A percentile compares a stretch with the other conserved stretches of the same genome.
These are phyloP conservation scores for Isoetes engelmannii DNA, from an alignment of 83 land plant species.

Conservation along the genomic window DNA sequence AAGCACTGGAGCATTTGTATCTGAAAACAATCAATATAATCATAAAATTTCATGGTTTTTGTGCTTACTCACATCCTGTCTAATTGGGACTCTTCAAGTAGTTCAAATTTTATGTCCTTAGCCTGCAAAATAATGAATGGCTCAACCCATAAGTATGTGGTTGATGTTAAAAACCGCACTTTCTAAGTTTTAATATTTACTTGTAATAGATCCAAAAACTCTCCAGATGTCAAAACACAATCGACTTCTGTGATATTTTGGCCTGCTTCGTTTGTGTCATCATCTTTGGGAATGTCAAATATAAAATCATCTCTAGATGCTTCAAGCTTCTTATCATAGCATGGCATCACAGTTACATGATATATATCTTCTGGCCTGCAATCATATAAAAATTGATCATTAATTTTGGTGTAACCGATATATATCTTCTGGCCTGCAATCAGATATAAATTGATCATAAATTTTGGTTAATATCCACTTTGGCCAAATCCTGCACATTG, in stretches of 20 bases:
- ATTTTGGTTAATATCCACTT: no score
- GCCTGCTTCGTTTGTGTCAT: slow-evolving; percentile 21
- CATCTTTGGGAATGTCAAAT: slow-evolving; percentile 42
- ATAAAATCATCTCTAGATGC: slow-evolving; percentile 94
- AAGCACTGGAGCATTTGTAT: neutral
- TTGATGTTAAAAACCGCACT: neutral
- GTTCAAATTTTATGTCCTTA: slow-evolving; percentile 54
- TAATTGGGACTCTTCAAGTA: slow-evolving; percentile 67
- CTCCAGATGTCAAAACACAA: slow-evolving; percentile 89
- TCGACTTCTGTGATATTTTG: slow-evolving; percentile 76
- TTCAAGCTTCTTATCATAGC: slow-evolving; percentile 99
- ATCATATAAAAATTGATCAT: no score
- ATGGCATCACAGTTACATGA: slow-evolving; percentile 99
- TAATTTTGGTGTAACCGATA: slow-evolving; percentile 47
- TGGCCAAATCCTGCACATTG: no score
- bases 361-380: slow-evolving; percentile 67
- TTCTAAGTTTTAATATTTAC: slow-evolving; percentile 21
- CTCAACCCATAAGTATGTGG: neutral
- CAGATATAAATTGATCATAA: no score
- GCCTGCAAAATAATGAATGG: slow-evolving; percentile 34
- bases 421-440: slow-evolving; percentile 68
- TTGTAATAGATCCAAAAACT: slow-evolving; percentile 83
- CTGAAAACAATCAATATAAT: neutral
- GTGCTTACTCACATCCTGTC: slow-evolving; percentile 58
- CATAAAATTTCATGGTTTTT: neutral